Evolutionary conservation across 345 rosid genomes (phyloP).

Genomic region (Pugionium dolabratum): DNA sequence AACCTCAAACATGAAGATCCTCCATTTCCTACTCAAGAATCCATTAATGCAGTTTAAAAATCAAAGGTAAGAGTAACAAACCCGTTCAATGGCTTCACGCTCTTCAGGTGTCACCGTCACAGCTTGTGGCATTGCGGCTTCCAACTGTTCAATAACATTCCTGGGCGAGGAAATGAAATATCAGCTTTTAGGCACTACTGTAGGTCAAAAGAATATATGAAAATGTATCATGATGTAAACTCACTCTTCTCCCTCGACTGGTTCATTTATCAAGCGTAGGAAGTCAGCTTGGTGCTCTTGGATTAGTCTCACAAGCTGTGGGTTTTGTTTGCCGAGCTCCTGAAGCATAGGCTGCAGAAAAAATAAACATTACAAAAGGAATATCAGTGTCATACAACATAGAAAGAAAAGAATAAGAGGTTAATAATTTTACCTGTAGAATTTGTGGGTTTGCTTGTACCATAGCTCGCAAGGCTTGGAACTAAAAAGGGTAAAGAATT

Average conservation of each 20-base stretch:
- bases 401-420: background rate
- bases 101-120: conserved; percentile 89
- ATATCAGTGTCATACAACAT: background rate
- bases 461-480: conserved; percentile 85
- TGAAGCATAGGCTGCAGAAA: conserved; percentile 88
- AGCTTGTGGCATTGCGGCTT: conserved; percentile 83
- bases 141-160: conserved; percentile 71
- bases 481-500: conserved; percentile 43
- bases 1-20: too few species aligned
- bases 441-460: conserved; percentile 88
- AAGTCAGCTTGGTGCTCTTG: conserved; percentile 94
- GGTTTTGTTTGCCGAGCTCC: conserved; percentile 93
- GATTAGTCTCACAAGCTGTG: conserved; percentile 76
- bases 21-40: too few species aligned
- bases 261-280: conserved; percentile 85
- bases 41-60: background rate
- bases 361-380: background rate
- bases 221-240: conserved; percentile 30
- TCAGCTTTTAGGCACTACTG: conserved; percentile 1
- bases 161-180: conserved; percentile 38
- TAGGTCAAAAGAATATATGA: background rate
- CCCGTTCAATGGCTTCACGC: conserved; percentile 94
- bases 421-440: conserved; percentile 54
- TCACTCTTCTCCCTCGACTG: conserved; percentile 90
- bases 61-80: conserved; percentile 34